These are phyloP conservation scores for Picea engelmannii DNA, from an alignment of 83 land plant species.

Conservation along the genomic window DNA sequence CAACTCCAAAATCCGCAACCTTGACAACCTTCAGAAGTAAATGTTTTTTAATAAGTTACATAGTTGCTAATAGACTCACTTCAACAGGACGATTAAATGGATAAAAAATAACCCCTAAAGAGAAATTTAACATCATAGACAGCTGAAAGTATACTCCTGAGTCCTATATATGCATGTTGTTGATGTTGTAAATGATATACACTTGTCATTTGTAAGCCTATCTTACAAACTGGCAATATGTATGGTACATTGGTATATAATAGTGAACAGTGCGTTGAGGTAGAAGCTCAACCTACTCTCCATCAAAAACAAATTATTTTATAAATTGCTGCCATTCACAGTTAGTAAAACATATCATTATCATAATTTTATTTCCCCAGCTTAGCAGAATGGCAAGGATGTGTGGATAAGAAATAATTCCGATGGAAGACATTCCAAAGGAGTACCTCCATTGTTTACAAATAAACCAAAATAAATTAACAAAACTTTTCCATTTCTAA, in stretches of 20 bases:
- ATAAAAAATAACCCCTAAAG: not conserved
- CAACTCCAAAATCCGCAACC: constrained; percentile 83
- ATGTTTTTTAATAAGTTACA: not conserved
- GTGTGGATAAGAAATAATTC: not conserved
- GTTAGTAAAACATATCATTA: not conserved
- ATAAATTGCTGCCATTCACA: not conserved
- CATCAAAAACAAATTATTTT: not conserved
- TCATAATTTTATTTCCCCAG: not conserved
- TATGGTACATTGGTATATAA: not conserved
- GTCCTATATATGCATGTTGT: not conserved
- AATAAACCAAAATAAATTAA: not conserved
- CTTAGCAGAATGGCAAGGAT: not conserved
- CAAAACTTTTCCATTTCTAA: not conserved
- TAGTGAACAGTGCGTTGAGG: not conserved
- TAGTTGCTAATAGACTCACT: not conserved
- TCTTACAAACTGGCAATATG: not conserved
- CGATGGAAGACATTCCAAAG: not conserved
- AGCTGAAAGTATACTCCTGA: not conserved
- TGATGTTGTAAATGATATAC: not conserved
- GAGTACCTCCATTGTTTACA: not conserved
- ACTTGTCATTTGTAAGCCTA: not conserved
- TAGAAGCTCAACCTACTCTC: not conserved
- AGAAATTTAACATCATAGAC: not conserved
- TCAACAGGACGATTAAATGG: not conserved
- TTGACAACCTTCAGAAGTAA: constrained; percentile 53